Conservation (phyloP, 2,329 filamentous ascomycete genomes). For the Penicillium sp. region DNA sequence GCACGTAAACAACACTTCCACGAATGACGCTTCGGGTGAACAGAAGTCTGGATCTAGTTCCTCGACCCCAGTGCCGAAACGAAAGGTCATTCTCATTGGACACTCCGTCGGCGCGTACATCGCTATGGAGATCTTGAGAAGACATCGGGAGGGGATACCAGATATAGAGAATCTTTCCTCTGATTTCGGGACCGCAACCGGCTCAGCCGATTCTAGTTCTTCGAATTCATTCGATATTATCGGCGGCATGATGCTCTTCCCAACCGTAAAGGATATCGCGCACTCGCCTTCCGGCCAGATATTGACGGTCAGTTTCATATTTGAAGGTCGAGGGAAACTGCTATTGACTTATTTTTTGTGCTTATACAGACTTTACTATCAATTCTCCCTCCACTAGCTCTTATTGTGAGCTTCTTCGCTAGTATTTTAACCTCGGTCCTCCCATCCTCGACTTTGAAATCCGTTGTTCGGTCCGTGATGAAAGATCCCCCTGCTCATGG, state of each 20-base stretch:
- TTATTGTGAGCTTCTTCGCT: constrained; percentile 40
- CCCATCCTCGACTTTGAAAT: constrained; percentile 41
- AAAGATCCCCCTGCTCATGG: constrained; percentile 40
- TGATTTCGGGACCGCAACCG: neutral
- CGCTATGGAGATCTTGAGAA: constrained; percentile 65
- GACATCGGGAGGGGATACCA: constrained; percentile 45
- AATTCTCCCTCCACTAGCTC: constrained; percentile 40
- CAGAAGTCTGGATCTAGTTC: no score
- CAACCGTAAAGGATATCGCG: constrained; percentile 72
- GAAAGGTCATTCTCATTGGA: constrained; percentile 64
- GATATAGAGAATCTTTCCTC: neutral
- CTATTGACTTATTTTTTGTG: neutral
- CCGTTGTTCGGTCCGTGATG: constrained; percentile 46
- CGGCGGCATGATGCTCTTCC: constrained; percentile 68
- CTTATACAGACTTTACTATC: constrained; percentile 29
- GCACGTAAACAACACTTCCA: neutral
- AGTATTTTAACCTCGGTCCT: constrained; percentile 46
- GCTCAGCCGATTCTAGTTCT: neutral
- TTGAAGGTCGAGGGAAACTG: neutral
- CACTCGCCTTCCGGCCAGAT: constrained; percentile 61
- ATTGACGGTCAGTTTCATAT: constrained; percentile 39
- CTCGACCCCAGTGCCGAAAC: neutral
- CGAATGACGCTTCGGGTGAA: neutral
- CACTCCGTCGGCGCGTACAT: constrained; percentile 77
- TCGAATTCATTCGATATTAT: constrained; percentile 37